A percentile compares a stretch with the other conserved stretches of the same genome.
phyloP scores from a whole-genome alignment of 352 stramenopile species.

The Peronospora destructor region DNA sequence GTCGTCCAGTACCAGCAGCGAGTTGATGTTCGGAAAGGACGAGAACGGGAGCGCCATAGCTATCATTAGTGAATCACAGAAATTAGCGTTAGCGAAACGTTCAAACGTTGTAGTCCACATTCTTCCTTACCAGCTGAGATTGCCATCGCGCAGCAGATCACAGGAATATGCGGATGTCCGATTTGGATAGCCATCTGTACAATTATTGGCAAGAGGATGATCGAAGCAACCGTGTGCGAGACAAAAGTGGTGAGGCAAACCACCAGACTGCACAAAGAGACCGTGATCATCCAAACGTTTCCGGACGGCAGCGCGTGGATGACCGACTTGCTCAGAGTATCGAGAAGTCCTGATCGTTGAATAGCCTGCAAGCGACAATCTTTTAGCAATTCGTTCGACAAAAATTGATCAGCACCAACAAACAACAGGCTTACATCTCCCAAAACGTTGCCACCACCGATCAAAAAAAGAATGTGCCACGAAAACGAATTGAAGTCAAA shows the following conservation, averaged over 20 bases:
- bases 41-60: conserved; percentile 89
- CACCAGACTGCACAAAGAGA: conserved; percentile 83
- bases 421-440: conserved; percentile 58
- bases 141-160: conserved; percentile 75
- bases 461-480: conserved; percentile 91
- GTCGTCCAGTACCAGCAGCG: conserved; percentile 85
- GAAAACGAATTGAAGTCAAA: conserved; percentile 93
- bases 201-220: conserved; percentile 90
- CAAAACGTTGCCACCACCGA: conserved; percentile 88
- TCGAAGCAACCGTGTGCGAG: conserved; percentile 88
- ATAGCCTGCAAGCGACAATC: conserved; percentile 42
- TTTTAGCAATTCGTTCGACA: neutral
- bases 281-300: conserved; percentile 79
- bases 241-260: conserved; percentile 89
- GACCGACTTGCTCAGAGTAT: conserved; percentile 77
- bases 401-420: neutral
- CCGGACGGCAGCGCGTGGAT: conserved; percentile 74
- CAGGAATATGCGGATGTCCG: conserved; percentile 77
- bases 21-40: conserved; percentile 91
- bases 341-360: conserved; percentile 72
- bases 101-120: neutral
- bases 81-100: conserved; percentile 2
- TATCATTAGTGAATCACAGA: conserved; percentile 15
- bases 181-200: conserved; percentile 86
- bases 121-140: conserved; percentile 76